A percentile compares a stretch with the other conserved stretches of the same genome.
Evolutionary conservation across 805 yeast genomes (phyloP).

Genomic region (Metschnikowia hibisci): DNA sequence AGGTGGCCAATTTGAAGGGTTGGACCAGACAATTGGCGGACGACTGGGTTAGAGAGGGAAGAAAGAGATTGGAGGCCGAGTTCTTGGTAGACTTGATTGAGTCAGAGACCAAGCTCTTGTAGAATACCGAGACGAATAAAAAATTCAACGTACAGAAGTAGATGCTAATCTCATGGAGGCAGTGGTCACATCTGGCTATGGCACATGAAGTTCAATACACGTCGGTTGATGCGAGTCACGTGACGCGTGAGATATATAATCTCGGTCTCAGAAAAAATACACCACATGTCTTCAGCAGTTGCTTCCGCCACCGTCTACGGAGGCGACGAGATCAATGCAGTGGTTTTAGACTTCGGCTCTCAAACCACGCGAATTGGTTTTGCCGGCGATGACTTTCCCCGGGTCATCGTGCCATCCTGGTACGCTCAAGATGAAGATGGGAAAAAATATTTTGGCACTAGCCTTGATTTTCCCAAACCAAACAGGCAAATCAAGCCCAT

Average conservation of each 20-base stretch:
- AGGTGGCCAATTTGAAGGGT: slow-evolving; percentile 83
- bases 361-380: slow-evolving; percentile 79
- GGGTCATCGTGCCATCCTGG: slow-evolving; percentile 66
- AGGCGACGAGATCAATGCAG: slow-evolving; percentile 81
- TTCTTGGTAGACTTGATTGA: slow-evolving; percentile 69
- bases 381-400: slow-evolving; percentile 90
- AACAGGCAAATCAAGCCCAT: slow-evolving; percentile 52
- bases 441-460: slow-evolving; percentile 34
- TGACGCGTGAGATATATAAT: background rate
- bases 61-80: slow-evolving; percentile 86
- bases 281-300: slow-evolving; percentile 14
- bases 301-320: slow-evolving; percentile 28
- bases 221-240: background rate
- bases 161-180: background rate
- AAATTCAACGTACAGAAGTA: background rate
- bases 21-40: slow-evolving; percentile 87
- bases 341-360: slow-evolving; percentile 90
- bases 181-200: background rate
- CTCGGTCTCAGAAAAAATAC: slow-evolving; percentile 1
- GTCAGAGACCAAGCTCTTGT: slow-evolving; percentile 50
- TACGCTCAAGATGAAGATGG: slow-evolving; percentile 35
- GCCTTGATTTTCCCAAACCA: slow-evolving; percentile 49
- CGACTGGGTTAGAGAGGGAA: slow-evolving; percentile 88
- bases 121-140: slow-evolving; percentile 6
- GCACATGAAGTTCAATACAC: background rate